phyloP scores from a whole-genome alignment of 1,139 yeast genomes.

The Suhomyces panamericanus region DNA sequence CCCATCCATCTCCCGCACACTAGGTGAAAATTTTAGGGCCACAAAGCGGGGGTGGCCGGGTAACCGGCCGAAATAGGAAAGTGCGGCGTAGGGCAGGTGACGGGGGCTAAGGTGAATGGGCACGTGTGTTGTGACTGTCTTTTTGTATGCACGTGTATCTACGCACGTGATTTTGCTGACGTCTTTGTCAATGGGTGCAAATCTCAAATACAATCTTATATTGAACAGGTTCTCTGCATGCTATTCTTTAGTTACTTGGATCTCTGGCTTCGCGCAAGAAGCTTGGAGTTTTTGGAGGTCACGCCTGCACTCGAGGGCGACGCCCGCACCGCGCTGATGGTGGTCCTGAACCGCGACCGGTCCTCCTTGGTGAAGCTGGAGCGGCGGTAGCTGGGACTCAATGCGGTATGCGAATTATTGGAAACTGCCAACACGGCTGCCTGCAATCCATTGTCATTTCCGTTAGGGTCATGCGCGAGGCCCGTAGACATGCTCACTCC shows the following conservation, averaged over 20 bases:
- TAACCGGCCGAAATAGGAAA: slow-evolving; percentile 3
- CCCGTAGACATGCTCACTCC: slow-evolving; percentile 39
- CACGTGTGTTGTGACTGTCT: slow-evolving; percentile 13
- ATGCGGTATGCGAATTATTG: slow-evolving; percentile 26
- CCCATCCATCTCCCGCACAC: slow-evolving; percentile 14
- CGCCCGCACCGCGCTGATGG: slow-evolving; percentile 5
- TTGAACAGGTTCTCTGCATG: too few relatives aligned
- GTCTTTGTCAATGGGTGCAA: too few relatives aligned
- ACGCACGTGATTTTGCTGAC: too few relatives aligned
- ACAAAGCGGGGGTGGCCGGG: slow-evolving; percentile 12
- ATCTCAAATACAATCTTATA: too few relatives aligned
- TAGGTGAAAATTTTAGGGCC: slow-evolving; percentile 15
- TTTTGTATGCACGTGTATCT: not conserved
- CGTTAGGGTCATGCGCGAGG: slow-evolving; percentile 18
- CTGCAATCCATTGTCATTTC: slow-evolving; percentile 23
- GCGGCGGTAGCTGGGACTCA: slow-evolving; percentile 26
- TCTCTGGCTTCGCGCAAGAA: slow-evolving; percentile 45
- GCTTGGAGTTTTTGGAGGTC: slow-evolving; percentile 44
- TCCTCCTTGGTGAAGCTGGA: slow-evolving; percentile 42
- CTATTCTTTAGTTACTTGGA: slow-evolving; percentile 25
- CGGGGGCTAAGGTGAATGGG: slow-evolving; percentile 1
- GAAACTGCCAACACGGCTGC: slow-evolving; percentile 52
- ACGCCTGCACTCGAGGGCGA: slow-evolving; percentile 19
- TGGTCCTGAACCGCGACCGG: slow-evolving; percentile 9
- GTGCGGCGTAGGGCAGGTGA: slow-evolving; percentile 9